Percentiles rank a stretch among this genome's conserved stretches.
Conservation (phyloP, 768 basidiomycete species). For the Boletus subcaerulescens region DNA sequence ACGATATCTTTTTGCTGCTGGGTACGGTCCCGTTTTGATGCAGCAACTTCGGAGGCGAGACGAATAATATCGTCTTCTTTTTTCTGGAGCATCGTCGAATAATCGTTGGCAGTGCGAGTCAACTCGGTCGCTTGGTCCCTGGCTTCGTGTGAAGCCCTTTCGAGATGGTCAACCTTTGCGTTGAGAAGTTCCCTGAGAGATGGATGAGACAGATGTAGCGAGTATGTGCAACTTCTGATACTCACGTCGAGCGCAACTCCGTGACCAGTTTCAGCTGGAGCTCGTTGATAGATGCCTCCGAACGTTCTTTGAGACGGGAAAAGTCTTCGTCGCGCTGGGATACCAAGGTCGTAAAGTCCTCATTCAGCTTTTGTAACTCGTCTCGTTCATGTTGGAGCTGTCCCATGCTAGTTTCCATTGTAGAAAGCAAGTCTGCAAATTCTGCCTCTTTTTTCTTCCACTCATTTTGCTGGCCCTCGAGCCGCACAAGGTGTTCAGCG, state of each 20-base stretch:
- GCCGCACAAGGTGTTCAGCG: conserved; percentile 76
- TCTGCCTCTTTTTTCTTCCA: conserved; percentile 66
- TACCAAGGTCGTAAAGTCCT: conserved; percentile 68
- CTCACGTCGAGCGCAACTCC: conserved; percentile 66
- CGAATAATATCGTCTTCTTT: conserved; percentile 70
- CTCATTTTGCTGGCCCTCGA: conserved; percentile 73
- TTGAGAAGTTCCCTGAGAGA: conserved; percentile 58
- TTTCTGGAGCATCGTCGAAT: conserved; percentile 68
- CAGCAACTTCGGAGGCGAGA: conserved; percentile 51
- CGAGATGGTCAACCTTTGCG: conserved; percentile 56
- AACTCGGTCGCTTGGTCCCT: conserved; percentile 79
- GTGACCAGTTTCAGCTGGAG: conserved; percentile 66
- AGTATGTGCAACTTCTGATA: conserved; percentile 3
- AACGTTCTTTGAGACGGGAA: conserved; percentile 67
- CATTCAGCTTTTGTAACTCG: conserved; percentile 59
- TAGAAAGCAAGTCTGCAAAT: conserved; percentile 53
- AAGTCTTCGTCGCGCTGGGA: conserved; percentile 81
- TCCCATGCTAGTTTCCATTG: conserved; percentile 58
- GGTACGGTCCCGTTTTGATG: conserved; percentile 52
- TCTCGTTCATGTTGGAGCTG: conserved; percentile 56
- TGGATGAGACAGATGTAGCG: background rate
- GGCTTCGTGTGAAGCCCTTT: conserved; percentile 64
- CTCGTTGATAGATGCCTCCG: conserved; percentile 61
- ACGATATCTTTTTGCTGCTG: conserved; percentile 55
- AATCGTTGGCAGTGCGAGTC: conserved; percentile 72